Evolutionary conservation across 176 grass and related monocot genomes (phyloP), one percentile per base, ranked within the genome.

Genomic region (Cenchrus purpureus): DNA sequence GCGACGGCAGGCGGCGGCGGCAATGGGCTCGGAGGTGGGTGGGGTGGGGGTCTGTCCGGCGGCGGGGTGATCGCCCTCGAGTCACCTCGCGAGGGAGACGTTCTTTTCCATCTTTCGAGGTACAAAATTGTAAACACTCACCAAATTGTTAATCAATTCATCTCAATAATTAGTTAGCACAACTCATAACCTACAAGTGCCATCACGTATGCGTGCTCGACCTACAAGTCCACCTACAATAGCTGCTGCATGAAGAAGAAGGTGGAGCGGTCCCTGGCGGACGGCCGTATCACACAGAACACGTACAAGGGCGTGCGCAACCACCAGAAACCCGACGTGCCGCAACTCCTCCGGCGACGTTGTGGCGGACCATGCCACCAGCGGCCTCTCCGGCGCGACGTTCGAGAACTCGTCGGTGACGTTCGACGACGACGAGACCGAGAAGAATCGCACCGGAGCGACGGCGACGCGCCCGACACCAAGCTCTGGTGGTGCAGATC

Each of bases 181-280:
- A 37, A 67, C 79, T 76, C 37, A 82, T 31, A 49, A 4, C n/a
- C 3, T 44, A 25, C 6, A 44, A 25, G 25, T 25, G 25, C 6
- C 6, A 44, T 15, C 13, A 12, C 57, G 28, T 25, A 11, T 62
- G 65, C 46, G 45, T n/a, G 55, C 28, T 56, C n/a, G 74, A 87
- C 72, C 79, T 98, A 95, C 91, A 98, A 98, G 91, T 98, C 92
- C 84, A 93, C 95, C 0, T 90, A 86, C 86, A 80, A 74, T 17
- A 88, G 83, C 77, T 98, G 95, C 89, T 89, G 89, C 43, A 91
- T 94, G 78, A 98, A 98, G 84, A 98, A 93, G 92, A 98, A 95
- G 91, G 92, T 98, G 7, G 95, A 98, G 74, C 90, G 84, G 45
- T 95, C 95, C 1, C 73, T 94, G 5, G 78, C 82, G 7, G 90